Base-by-base conservation (phyloP, 495 filamentous ascomycete species). In the Penicillium simplicissimum region DNA sequence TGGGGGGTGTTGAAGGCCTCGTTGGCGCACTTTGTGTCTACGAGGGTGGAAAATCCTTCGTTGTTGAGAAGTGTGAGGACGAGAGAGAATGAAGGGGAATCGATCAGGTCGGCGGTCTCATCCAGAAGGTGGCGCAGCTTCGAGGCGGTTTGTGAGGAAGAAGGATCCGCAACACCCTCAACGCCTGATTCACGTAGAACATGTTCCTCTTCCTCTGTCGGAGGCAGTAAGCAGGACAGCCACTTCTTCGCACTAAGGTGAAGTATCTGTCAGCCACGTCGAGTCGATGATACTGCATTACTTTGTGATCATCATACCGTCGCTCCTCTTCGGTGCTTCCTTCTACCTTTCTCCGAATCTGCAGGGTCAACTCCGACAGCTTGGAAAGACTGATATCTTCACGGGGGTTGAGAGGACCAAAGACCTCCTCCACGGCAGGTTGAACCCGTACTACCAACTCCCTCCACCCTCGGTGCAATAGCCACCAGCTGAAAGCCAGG, bases 401-500 rank as follows among this genome's bases (percentile, higher is more conserved):
- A 34, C 93, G 85, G n/a, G 91, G 91, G 66, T 90, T 93, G 38
- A 96, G 77, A 54, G 87, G 78, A 1, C 91, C 91, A 72, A 97
- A 98, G 28, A 91, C 88, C 56, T 96, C 88, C 63, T 87, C 88
- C 21, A 98, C 95, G 1, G 91, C 90, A 2, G 74, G 71, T 65
- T 90, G 87, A 40, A 99, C 91, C 57, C 87, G 88, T 57, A 85
- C 79, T 85, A 90, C 88, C 57, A 98, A 76, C 48, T 88, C 82
- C 60, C 87, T 87, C 88, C 92, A 97, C 58, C 95, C 95, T 38
- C 87, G 86, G 76, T 98, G 92, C 43, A 99, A 82, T 23, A 99
- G 79, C 95, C 95, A 98, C 96, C 96, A 99, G 70, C 90, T 94
- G 74, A 98, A 96, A 54, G 92, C 92, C 37, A 99, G 83, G 71